Evolutionary conservation across 805 yeast genomes (phyloP).

Genomic region (Ogataea neopini): DNA sequence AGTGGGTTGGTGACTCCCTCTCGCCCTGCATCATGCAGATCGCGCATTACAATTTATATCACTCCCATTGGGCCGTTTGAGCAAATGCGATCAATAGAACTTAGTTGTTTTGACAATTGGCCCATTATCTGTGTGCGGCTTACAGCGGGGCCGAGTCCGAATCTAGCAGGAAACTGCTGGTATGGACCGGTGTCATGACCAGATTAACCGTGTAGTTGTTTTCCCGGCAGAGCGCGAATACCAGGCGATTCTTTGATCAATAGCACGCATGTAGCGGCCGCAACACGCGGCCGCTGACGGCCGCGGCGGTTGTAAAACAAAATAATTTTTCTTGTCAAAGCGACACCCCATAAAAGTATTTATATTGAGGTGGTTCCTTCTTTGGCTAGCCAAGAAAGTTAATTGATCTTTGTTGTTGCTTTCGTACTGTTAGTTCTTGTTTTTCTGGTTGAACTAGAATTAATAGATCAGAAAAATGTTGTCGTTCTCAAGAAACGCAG

Average conservation of each 20-base stretch:
- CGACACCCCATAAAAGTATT: not conserved
- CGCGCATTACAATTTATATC: conserved; percentile 17
- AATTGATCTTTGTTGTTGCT: not conserved
- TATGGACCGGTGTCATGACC: not conserved
- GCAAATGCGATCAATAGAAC: conserved; percentile 7
- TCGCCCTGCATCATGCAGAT: conserved; percentile 7
- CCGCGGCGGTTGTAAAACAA: conserved; percentile 5
- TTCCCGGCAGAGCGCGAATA: not conserved
- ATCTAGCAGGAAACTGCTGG: not conserved
- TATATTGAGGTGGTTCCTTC: conserved; percentile 5
- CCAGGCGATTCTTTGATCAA: no score
- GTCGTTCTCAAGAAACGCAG: conserved; percentile 32
- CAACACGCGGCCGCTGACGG: not conserved
- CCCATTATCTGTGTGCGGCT: conserved; percentile 6
- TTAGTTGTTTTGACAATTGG: not conserved
- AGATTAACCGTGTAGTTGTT: not conserved
- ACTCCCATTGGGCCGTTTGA: conserved; percentile 17
- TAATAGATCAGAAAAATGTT: conserved; percentile 24
- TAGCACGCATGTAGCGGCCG: no score
- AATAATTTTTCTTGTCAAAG: not conserved
- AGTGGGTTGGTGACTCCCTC: not conserved
- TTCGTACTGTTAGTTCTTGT: not conserved
- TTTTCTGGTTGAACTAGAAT: conserved; percentile 2
- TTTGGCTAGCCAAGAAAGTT: not conserved
- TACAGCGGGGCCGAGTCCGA: conserved; percentile 9